Evolutionary conservation across 1,139 yeast genomes (phyloP).

Genomic region (Debaryomyces sp.): DNA sequence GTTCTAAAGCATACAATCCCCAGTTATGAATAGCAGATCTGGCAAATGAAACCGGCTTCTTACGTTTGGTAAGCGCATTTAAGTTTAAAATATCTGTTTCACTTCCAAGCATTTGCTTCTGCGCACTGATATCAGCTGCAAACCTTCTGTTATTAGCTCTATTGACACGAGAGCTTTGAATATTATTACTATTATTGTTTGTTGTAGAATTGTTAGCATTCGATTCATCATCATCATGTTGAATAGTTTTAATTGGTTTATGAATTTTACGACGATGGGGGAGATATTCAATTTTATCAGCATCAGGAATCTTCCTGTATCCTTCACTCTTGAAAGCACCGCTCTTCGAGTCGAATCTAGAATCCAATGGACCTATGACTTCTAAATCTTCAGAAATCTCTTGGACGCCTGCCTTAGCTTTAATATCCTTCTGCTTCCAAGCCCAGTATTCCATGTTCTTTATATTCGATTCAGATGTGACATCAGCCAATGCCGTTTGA

Average conservation of each 20-base stretch:
- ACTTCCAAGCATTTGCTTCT: slow-evolving; percentile 71
- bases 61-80: slow-evolving; percentile 80
- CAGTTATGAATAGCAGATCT: slow-evolving; percentile 96
- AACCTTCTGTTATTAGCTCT: slow-evolving; percentile 88
- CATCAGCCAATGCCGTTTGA: slow-evolving; percentile 42
- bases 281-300: slow-evolving; percentile 71
- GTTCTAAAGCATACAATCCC: slow-evolving; percentile 96
- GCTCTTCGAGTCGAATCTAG: slow-evolving; percentile 45
- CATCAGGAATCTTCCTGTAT: slow-evolving; percentile 71
- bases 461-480: slow-evolving; percentile 28
- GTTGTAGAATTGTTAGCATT: slow-evolving; percentile 21
- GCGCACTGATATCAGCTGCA: slow-evolving; percentile 88
- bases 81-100: slow-evolving; percentile 82
- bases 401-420: slow-evolving; percentile 19
- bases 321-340: slow-evolving; percentile 80
- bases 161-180: slow-evolving; percentile 79
- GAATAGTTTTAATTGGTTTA: slow-evolving; percentile 59
- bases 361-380: slow-evolving; percentile 33
- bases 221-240: slow-evolving; percentile 56
- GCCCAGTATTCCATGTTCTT: slow-evolving; percentile 63
- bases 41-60: slow-evolving; percentile 93
- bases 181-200: slow-evolving; percentile 14
- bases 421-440: slow-evolving; percentile 56
- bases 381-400: slow-evolving; percentile 33
- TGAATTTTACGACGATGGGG: slow-evolving; percentile 69